These are phyloP conservation scores for Microascus cirrosus DNA, from an alignment of 2,329 filamentous ascomycete species.

Conservation along the genomic window DNA sequence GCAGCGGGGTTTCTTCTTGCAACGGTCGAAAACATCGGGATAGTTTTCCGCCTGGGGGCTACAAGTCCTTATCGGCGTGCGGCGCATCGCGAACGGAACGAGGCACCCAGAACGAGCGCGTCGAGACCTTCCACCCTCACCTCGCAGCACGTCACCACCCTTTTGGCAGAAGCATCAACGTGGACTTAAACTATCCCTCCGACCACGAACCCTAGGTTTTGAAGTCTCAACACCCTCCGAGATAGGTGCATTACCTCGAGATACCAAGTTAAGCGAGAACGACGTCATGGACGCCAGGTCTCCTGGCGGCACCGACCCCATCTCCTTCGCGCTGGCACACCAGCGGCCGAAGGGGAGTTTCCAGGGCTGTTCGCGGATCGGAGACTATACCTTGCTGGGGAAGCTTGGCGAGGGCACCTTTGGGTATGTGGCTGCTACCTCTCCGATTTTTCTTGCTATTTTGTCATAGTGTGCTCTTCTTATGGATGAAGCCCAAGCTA, in stretches of 20 bases:
- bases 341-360: conserved; percentile 52
- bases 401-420: conserved; percentile 95
- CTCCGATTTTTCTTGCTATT: neutral
- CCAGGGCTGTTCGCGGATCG: conserved; percentile 72
- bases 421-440: conserved; percentile 43
- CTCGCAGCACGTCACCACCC: neutral
- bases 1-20: too few species aligned
- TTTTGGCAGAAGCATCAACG: neutral
- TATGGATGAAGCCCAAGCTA: neutral
- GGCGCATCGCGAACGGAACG: too few species aligned
- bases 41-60: too few species aligned
- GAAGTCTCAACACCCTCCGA: neutral
- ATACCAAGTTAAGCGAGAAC: neutral
- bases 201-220: neutral
- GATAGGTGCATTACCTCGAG: neutral
- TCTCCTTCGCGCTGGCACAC: conserved; percentile 43
- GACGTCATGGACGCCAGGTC: conserved; percentile 1
- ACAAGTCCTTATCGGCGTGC: too few species aligned
- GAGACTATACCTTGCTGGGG: conserved; percentile 66
- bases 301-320: neutral
- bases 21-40: too few species aligned
- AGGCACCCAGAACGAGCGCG: too few species aligned
- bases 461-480: conserved; percentile 6
- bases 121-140: too few species aligned
- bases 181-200: neutral